A percentile compares a stretch with the other conserved stretches of the same genome.
These are phyloP conservation scores for Penicillium digitatum DNA, from an alignment of 2,329 filamentous ascomycete species.

Conservation along the genomic window DNA sequence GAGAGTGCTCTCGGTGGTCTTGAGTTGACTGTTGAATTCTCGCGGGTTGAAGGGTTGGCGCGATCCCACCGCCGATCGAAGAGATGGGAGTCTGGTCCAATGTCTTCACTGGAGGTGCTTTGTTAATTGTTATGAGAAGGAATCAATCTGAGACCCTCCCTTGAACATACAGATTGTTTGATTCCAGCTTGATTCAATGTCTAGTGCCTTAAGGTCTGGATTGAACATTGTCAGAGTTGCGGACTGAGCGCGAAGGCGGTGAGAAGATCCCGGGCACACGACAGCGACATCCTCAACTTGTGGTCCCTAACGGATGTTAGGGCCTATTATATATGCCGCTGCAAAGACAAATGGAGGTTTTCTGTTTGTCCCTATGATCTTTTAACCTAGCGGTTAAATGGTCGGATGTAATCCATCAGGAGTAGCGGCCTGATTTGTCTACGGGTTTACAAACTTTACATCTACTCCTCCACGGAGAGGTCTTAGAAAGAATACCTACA, in stretches of 20 bases:
- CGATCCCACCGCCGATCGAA: conserved; percentile 3
- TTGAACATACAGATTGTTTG: not conserved
- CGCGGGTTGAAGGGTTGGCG: not conserved
- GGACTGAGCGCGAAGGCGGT: conserved; percentile 4
- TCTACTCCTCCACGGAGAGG: not conserved
- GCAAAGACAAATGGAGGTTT: too few species aligned
- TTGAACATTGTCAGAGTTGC: conserved; percentile 7
- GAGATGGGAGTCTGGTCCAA: not conserved
- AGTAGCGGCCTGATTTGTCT: too few species aligned
- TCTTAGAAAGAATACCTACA: too few species aligned
- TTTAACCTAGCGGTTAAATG: too few species aligned
- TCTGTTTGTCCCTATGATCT: too few species aligned
- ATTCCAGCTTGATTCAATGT: not conserved
- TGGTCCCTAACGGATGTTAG: too few species aligned
- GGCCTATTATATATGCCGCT: too few species aligned
- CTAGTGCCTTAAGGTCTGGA: not conserved
- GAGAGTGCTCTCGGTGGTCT: not conserved
- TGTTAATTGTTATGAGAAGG: not conserved
- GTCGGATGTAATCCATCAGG: too few species aligned
- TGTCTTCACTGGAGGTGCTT: not conserved
- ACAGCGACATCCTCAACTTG: not conserved
- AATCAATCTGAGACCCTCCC: not conserved
- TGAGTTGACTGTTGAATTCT: conserved; percentile 1
- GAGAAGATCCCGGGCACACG: not conserved
- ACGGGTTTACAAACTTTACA: too few species aligned